Base-by-base conservation (phyloP, 1,284 basidiomycete species). In the Heterobasidion annosum region DNA sequence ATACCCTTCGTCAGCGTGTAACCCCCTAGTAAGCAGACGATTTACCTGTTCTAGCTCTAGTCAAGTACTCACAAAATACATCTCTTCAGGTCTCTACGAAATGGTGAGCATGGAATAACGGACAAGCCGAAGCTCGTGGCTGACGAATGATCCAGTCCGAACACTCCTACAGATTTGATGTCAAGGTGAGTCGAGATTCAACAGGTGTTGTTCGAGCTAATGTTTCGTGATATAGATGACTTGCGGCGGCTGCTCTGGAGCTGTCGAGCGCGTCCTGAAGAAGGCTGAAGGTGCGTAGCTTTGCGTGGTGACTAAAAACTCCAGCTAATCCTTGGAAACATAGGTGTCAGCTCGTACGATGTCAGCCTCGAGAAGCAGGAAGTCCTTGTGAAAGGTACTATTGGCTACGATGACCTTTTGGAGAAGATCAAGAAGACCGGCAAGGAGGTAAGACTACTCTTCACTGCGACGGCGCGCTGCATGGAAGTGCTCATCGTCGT, bases 361-460 rank as follows among this genome's bases (percentile, higher is more conserved):
- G 84, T 93, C 59, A 74, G 67, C 63, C 77, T 92, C 34, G 82
- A 82, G 50, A 81, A 72, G 45, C 88, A 93, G 68, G 77, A 79
- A 62, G 91, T 93, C 50, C 59, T 80, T 47, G 90, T 93, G 49
- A 82, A 69, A 25, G 83, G 82, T 13, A 72, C 73, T 3, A 75
- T 81, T 9, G 64, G 76, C 9, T 91, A 88, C 65, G 87, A 91
- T 0, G 75, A 77, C 3, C 74, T 92, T 47, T 68, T 84, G 42
- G 82, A 73, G 50, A 89, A 78, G 74, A 91, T 93, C 67, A 81
- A 83, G 76, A 93, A 92, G 80, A 93, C 91, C 2, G 91, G 91
- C 59, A 93, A 93, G 71, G 80, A 85, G 77, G 83, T 83, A 55
- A 54, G 73, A 7, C 40, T 43, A 13, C 40, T 4, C 13, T 13